These are phyloP conservation scores for Parafenestella ontariensis DNA, from an alignment of 2,329 filamentous ascomycete genomes.

Conservation along the genomic window DNA sequence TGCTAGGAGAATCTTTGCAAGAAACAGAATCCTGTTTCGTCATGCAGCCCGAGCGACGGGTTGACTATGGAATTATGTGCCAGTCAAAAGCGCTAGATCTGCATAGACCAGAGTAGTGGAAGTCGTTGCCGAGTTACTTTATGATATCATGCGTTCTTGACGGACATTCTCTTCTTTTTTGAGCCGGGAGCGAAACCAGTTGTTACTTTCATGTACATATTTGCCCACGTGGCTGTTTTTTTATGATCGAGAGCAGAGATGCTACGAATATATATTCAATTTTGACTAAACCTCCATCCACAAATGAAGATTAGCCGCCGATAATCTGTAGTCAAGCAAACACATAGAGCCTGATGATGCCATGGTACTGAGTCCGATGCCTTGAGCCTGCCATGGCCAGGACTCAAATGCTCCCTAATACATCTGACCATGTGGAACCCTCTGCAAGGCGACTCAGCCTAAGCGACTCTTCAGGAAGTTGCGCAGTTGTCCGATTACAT, in stretches of 20 bases:
- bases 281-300: neutral
- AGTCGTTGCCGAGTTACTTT: neutral
- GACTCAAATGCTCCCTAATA: neutral
- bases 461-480: neutral
- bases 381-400: neutral
- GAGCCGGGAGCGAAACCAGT: neutral
- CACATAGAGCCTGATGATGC: too few species aligned
- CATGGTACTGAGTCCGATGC: too few species aligned
- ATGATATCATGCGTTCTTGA: neutral
- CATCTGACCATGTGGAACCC: neutral
- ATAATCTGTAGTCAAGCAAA: too few species aligned
- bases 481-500: neutral
- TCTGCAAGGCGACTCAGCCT: neutral
- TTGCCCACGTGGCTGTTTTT: neutral
- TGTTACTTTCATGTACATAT: neutral
- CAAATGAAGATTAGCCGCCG: neutral
- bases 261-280: neutral
- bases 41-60: constrained; percentile 8
- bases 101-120: neutral
- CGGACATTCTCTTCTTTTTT: neutral
- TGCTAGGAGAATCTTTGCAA: constrained; percentile 28
- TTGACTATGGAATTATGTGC: constrained; percentile 29
- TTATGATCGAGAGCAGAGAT: neutral
- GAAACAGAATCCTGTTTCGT: constrained; percentile 17
- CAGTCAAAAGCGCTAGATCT: constrained; percentile 1